Percentiles rank a stretch among this genome's conserved stretches.
Evolutionary conservation across 305 asterid species (phyloP).

Genomic region (Solanum hybrid): DNA sequence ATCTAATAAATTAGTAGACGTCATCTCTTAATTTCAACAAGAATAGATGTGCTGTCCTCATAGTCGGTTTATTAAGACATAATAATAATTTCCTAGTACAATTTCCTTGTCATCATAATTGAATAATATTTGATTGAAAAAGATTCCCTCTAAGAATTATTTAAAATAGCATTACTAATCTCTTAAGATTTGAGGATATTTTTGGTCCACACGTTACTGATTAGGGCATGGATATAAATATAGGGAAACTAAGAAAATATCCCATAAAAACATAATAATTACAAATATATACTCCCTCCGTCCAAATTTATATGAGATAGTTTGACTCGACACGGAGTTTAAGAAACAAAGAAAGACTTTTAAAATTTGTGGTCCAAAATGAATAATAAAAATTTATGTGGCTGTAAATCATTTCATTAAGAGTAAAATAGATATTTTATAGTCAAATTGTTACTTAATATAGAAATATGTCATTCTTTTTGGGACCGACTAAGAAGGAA

Average conservation of each 20-base stretch:
- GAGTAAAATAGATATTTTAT: too few species aligned
- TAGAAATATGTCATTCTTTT: too few species aligned
- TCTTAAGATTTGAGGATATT: background rate
- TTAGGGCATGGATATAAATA: background rate
- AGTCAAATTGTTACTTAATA: too few species aligned
- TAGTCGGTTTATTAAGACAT: background rate
- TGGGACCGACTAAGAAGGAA: too few species aligned
- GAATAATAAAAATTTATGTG: too few species aligned
- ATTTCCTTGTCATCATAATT: background rate
- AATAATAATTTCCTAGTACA: background rate
- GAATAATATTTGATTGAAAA: background rate
- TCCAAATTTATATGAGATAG: too few species aligned
- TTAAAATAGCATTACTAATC: background rate
- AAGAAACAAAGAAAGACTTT: too few species aligned
- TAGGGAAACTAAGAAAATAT: background rate
- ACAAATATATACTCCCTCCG: too few species aligned
- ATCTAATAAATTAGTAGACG: background rate
- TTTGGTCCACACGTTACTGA: background rate
- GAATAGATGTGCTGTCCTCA: background rate
- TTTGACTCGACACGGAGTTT: too few species aligned
- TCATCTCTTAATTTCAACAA: background rate
- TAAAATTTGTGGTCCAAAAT: too few species aligned
- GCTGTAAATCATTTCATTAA: too few species aligned
- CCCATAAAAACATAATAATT: too few species aligned
- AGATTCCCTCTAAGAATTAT: background rate